These are phyloP conservation scores for Aspergillus incahuasiensis DNA, from an alignment of 495 filamentous ascomycete species.

Conservation along the genomic window DNA sequence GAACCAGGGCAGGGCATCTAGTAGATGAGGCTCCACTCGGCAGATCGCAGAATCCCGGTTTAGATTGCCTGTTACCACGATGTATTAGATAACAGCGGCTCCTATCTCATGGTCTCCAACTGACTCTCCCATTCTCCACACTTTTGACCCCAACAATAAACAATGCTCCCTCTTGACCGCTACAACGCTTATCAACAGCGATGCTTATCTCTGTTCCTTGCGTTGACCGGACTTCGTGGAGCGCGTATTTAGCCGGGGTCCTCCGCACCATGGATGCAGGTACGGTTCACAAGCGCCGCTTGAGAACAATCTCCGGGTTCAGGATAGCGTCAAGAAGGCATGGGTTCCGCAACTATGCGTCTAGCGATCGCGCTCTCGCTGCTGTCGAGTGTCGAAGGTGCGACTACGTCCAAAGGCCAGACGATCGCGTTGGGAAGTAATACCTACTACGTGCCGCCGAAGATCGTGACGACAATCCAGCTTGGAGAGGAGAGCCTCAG, in stretches of 20 bases:
- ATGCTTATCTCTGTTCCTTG: background rate
- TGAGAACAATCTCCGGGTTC: background rate
- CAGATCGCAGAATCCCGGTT: background rate
- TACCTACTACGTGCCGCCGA: slow-evolving; percentile 2
- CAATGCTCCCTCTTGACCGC: background rate
- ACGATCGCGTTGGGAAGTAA: background rate
- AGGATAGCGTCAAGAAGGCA: background rate
- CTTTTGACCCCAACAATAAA: background rate
- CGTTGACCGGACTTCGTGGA: no score
- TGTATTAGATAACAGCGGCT: background rate
- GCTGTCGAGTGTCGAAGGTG: background rate
- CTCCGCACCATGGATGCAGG: background rate
- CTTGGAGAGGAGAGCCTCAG: background rate
- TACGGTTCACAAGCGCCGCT: background rate
- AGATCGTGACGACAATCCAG: background rate
- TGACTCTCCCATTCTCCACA: background rate
- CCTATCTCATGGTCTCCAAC: background rate
- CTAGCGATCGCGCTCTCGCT: background rate
- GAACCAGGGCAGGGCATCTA: no score
- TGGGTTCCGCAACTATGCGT: background rate
- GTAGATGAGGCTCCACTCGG: no score
- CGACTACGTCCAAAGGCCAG: background rate
- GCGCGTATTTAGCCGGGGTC: background rate
- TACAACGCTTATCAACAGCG: background rate
- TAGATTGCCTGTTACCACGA: background rate